Base-by-base conservation (phyloP, 805 yeast species). In the Pichia kluyveri region DNA sequence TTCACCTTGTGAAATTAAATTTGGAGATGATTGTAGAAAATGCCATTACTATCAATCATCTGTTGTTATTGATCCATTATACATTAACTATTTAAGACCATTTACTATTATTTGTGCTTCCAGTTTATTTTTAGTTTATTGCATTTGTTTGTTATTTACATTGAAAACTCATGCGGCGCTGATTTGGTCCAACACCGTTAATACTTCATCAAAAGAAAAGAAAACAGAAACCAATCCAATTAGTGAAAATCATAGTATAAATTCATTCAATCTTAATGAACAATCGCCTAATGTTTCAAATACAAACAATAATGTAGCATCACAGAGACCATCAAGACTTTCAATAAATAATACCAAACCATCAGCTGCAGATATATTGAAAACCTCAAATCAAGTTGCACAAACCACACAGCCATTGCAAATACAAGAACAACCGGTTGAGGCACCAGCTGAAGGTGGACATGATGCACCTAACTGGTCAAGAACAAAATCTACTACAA, bases 391-490 rank as follows among this genome's bases (percentile, higher is more conserved):
- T 8, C 36, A 28, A 28, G 6, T 8, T 28, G 8, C 19, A 1
- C 27, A 30, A 17, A 5, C 23, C 31, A 44, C 48, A 45, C 27
- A 41, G 40, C 10, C 37, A 5, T 17, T 17, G 12, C 26, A 17
- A 30, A 5, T 27, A 10, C 55, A 34, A 23, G 15, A 40, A 15
- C 50, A 26, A 41, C 32, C 38, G 12, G 51, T 37, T 5, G 53
- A 43, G 17, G 47, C 28, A 14, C 41, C 28, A 12, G 42, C n/a
- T 9, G 44, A 34, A n/a, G 83, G 84, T 6, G 95, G 95, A 1
- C 97, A 91, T 57, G 97, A 89, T 63, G 95, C 97, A 0, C 98
- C 99, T 42, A 93, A 93, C 62, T 93, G 99, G 99, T 83, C 96
- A 8, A 77, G 91, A 58, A 69, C 70, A 15, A 91, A 89, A 65